Conservation (phyloP, 192 early-diverging fungal genomes). For the Linnemannia exigua region DNA sequence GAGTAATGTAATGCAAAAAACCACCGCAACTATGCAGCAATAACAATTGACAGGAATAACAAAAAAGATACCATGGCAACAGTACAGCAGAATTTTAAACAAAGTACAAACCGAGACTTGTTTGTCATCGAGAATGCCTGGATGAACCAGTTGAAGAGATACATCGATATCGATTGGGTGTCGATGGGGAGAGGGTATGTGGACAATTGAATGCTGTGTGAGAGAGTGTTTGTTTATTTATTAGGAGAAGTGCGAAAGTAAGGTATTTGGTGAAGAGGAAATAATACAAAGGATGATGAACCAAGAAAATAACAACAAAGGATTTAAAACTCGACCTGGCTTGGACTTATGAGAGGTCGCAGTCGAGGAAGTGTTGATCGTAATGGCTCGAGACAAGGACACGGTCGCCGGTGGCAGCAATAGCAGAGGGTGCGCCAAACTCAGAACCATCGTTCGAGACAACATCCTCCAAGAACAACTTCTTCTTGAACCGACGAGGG, state of each 20-base stretch:
- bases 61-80: not conserved
- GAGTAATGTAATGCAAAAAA: no score
- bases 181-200: not conserved
- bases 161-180: no score
- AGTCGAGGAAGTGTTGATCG: constrained; percentile 46
- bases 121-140: not conserved
- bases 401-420: constrained; percentile 28
- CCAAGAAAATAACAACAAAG: not conserved
- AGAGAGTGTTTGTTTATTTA: not conserved
- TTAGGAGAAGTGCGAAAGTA: not conserved
- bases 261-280: not conserved
- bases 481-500: constrained; percentile 31
- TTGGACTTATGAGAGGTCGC: constrained; percentile 2
- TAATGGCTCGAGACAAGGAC: constrained; percentile 43
- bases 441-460: constrained; percentile 47
- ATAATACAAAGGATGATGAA: not conserved
- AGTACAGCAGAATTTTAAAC: not conserved
- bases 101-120: no score
- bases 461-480: constrained; percentile 43
- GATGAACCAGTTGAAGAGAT: not conserved
- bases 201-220: no score
- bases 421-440: constrained; percentile 45
- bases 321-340: not conserved
- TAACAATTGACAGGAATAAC: not conserved
- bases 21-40: no score